Base-by-base conservation (phyloP, 257 asterid genomes). In the Lantana camara region DNA sequence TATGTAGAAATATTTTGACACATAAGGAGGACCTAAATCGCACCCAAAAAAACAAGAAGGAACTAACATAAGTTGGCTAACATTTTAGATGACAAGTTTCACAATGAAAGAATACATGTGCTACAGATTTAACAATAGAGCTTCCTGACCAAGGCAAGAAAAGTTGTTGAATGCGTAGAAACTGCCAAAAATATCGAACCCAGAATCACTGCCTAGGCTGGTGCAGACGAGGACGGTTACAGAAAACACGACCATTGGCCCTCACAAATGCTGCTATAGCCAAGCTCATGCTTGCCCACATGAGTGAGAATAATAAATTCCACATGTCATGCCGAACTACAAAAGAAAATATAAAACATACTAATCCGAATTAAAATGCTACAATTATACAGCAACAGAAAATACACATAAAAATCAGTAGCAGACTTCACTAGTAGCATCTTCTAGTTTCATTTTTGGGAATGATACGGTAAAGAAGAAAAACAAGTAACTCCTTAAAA, bases 161-260 rank as follows among this genome's bases (percentile, higher is more conserved):
- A 42, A 15, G 30, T n/a, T 38, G 71, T 46, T 37, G 60, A n/a
- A 60, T 52, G 69, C 27, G 66, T 27, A 30, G 62, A 60, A 66
- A 71, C 55, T 62, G 59, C 15, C 11, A 37, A 61, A 23, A 42
- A 23, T 34, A 17, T 37, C 3, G 24, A 52, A 22, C 20, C 40
- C 38, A 46, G 69, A 69, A 73, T 89, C 87, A 90, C 70, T 51
- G 81, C 56, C 95, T 74, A 30, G 99, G 92, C 76, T 86, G 91
- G 85, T 84, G 89, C 59, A 94, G 84, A 53, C 96, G 96, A 54
- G 99, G 99, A 12, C 99, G 93, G 78, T 94, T 94, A 60, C 99
- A 94, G 93, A 94, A 94, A 41, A 80, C 32, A 55, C 93, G 95
- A 17, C 99, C 98, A 37, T 90, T 84, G 77, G 93, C 75, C 86